These are phyloP conservation scores for Chaetomidium leptoderma DNA, from an alignment of 495 filamentous ascomycete species.

Conservation along the genomic window DNA sequence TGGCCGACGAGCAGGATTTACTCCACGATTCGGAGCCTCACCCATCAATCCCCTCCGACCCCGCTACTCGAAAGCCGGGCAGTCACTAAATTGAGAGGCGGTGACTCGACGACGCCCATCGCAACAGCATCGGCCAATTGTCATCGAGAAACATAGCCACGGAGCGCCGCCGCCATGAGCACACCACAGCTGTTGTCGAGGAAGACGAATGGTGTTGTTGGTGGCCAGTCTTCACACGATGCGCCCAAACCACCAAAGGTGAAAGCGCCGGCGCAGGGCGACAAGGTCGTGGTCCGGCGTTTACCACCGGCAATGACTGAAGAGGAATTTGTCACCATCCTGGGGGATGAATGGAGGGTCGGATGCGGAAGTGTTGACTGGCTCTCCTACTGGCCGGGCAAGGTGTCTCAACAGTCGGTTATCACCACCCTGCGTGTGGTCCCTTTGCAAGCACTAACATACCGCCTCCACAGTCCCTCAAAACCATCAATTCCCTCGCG, in stretches of 20 bases:
- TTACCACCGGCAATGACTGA: slow-evolving; percentile 83
- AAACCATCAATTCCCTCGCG: slow-evolving; percentile 73
- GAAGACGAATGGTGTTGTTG: slow-evolving; percentile 30
- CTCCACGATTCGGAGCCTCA: too few species aligned
- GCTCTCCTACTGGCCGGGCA: slow-evolving; percentile 72
- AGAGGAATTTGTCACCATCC: slow-evolving; percentile 63
- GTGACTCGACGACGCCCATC: too few species aligned
- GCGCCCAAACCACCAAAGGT: slow-evolving; percentile 44
- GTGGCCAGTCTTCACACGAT: slow-evolving; percentile 42
- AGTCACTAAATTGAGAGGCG: too few species aligned
- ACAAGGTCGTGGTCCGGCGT: slow-evolving; percentile 82
- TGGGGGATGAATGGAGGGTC: slow-evolving; percentile 81
- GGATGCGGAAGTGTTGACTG: slow-evolving; percentile 80
- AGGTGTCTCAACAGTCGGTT: slow-evolving; percentile 80
- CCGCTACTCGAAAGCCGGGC: too few species aligned
- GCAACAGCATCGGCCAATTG: too few species aligned
- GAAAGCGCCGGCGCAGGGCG: slow-evolving; percentile 59
- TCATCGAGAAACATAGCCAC: too few species aligned
- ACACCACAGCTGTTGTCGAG: slow-evolving; percentile 36
- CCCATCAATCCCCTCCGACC: too few species aligned
- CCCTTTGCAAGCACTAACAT: slow-evolving; percentile 16
- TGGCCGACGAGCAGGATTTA: too few species aligned
- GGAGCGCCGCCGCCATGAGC: slow-evolving; percentile 24
- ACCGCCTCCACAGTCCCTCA: slow-evolving; percentile 52
- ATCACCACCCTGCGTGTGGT: background rate